Conservation (phyloP, 192 early-diverging fungal species). For the Coemansia sp. region DNA sequence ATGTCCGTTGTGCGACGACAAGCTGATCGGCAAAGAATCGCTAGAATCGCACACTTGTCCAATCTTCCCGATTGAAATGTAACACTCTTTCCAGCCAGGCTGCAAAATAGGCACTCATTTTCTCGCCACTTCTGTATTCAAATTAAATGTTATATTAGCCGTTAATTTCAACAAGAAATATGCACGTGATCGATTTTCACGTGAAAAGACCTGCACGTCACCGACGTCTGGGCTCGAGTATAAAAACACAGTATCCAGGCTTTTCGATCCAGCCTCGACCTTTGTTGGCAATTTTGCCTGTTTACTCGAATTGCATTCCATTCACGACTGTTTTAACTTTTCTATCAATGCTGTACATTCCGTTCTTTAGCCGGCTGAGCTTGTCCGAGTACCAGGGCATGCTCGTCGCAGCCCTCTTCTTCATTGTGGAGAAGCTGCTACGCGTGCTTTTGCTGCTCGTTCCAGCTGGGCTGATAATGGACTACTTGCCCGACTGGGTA, state of each 20-base stretch:
- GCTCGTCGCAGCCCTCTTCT: slow-evolving; percentile 61
- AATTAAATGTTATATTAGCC: not conserved
- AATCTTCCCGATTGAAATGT: slow-evolving; percentile 38
- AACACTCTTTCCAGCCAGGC: not conserved
- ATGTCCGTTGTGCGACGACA: slow-evolving; percentile 28
- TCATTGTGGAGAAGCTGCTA: slow-evolving; percentile 69
- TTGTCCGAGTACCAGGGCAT: slow-evolving; percentile 63
- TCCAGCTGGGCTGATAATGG: slow-evolving; percentile 56
- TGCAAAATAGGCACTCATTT: not conserved
- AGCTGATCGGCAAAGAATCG: slow-evolving; percentile 15
- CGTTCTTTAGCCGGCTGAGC: slow-evolving; percentile 62
- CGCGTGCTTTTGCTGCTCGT: slow-evolving; percentile 67
- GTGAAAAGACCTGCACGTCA: slow-evolving; percentile 2
- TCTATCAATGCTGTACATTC: slow-evolving; percentile 57
- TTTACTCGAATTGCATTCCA: slow-evolving; percentile 1
- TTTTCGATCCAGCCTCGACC: not conserved
- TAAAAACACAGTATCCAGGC: not conserved
- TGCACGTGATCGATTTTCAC: not conserved
- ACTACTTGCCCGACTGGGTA: slow-evolving; percentile 45
- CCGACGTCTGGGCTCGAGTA: not conserved
- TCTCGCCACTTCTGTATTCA: not conserved
- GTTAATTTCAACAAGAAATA: slow-evolving; percentile 1
- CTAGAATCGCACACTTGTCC: slow-evolving; percentile 25
- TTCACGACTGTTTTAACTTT: not conserved
- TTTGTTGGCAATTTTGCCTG: not conserved